Evolutionary conservation across 78 protist species (phyloP).

Genomic region (Speleostelium caveatum): DNA sequence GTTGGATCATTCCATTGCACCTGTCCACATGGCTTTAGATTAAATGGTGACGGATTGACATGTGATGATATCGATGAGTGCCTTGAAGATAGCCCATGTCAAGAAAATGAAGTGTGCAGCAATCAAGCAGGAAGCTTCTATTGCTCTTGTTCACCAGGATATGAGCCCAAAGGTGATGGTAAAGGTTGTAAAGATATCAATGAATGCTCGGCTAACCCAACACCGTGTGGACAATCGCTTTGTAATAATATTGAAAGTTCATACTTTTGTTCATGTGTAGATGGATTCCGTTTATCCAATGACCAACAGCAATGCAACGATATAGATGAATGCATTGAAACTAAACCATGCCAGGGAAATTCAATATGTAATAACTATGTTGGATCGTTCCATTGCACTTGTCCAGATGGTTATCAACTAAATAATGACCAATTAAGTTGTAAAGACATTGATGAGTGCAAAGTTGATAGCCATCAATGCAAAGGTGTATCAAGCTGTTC

Average conservation of each 20-base stretch:
- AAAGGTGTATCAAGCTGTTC: background rate
- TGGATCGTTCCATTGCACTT: background rate
- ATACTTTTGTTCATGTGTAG: no score
- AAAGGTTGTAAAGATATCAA: background rate
- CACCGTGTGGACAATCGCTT: no score
- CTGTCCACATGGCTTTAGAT: background rate
- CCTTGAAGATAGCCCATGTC: background rate
- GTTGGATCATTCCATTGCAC: background rate
- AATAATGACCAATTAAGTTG: background rate
- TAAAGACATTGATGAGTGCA: background rate
- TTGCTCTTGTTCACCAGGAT: background rate
- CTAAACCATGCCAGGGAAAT: background rate
- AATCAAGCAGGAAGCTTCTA: background rate
- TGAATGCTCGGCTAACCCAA: no score
- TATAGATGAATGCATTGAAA: background rate
- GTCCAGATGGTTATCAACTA: background rate
- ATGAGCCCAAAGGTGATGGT: background rate
- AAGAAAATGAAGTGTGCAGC: background rate
- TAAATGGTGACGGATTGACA: background rate
- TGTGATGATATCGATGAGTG: background rate
- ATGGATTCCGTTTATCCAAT: no score
- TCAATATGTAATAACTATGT: background rate
- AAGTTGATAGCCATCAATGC: background rate
- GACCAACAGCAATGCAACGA: background rate
- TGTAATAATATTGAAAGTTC: no score